phyloP scores from a whole-genome alignment of 495 filamentous ascomycete species.

The Talaromyces thailandensis region DNA sequence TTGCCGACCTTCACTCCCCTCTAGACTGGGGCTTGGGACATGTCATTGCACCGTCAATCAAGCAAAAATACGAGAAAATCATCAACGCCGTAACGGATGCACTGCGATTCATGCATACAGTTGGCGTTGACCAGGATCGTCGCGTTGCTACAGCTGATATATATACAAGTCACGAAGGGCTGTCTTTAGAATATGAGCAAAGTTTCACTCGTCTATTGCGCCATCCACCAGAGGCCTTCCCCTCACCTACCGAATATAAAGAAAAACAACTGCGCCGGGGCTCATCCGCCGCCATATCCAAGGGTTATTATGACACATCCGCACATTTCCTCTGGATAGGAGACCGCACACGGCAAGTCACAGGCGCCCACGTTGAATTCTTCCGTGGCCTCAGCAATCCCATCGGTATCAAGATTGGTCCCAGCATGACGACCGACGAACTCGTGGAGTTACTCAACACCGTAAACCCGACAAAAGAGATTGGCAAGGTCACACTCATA shows the following conservation, averaged over 20 bases:
- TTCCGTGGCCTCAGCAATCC: slow-evolving; percentile 95
- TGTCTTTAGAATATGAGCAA: slow-evolving; percentile 93
- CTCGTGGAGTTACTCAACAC: slow-evolving; percentile 68
- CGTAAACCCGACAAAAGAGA: slow-evolving; percentile 71
- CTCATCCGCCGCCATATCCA: slow-evolving; percentile 14
- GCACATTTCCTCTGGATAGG: slow-evolving; percentile 98
- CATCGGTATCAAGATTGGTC: slow-evolving; percentile 92
- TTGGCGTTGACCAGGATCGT: slow-evolving; percentile 83
- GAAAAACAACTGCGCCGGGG: slow-evolving; percentile 2
- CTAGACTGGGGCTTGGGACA: slow-evolving; percentile 95
- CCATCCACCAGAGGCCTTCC: slow-evolving; percentile 38
- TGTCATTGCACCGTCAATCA: slow-evolving; percentile 72
- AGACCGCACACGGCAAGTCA: slow-evolving; percentile 85
- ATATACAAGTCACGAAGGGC: slow-evolving; percentile 89
- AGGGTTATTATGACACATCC: slow-evolving; percentile 78
- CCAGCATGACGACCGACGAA: slow-evolving; percentile 65
- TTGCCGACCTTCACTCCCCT: slow-evolving; percentile 88
- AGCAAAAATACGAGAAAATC: slow-evolving; percentile 73
- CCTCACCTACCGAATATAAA: slow-evolving; percentile 5
- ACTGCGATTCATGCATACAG: slow-evolving; percentile 88
- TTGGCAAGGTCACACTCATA: slow-evolving; percentile 91
- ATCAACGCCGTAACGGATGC: slow-evolving; percentile 83
- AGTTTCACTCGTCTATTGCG: slow-evolving; percentile 66
- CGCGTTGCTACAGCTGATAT: slow-evolving; percentile 86
- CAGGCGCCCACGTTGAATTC: slow-evolving; percentile 92